Percentiles rank a stretch among this genome's conserved stretches.
Evolutionary conservation across 192 early-diverging fungal species (phyloP).

Genomic region (Rhizophagus sp.): DNA sequence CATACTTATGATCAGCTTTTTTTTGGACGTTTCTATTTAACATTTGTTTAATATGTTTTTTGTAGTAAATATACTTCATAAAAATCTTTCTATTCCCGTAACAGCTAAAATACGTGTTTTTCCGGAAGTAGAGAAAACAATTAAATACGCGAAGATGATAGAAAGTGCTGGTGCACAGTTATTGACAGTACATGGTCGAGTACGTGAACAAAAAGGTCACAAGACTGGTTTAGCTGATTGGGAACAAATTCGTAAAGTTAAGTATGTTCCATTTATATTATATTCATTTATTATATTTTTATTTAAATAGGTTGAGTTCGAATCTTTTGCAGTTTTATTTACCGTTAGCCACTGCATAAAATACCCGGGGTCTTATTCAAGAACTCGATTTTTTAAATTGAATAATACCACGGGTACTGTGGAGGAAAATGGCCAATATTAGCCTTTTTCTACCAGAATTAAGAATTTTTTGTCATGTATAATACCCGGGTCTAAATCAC

Average conservation of each 20-base stretch:
- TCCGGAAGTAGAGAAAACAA: constrained; percentile 85
- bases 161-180: constrained; percentile 90
- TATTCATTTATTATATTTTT: neutral
- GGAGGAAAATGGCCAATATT: too few relatives aligned
- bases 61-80: constrained; percentile 74
- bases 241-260: constrained; percentile 87
- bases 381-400: too few relatives aligned
- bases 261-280: constrained; percentile 50
- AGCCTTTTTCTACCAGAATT: too few relatives aligned
- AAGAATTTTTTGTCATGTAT: too few relatives aligned
- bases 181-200: constrained; percentile 91
- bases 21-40: constrained; percentile 26
- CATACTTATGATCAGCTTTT: constrained; percentile 61
- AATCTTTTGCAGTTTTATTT: too few relatives aligned
- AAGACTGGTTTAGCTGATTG: constrained; percentile 96
- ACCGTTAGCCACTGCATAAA: too few relatives aligned
- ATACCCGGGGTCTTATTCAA: too few relatives aligned
- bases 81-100: constrained; percentile 82
- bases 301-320: neutral
- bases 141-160: constrained; percentile 95
- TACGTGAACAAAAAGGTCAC: constrained; percentile 96
- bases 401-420: too few relatives aligned
- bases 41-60: constrained; percentile 28
- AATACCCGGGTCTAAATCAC: too few relatives aligned
- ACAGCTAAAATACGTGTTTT: constrained; percentile 97